phyloP scores from a whole-genome alignment of 495 filamentous ascomycete genomes.

The Annulohypoxylon stygium region DNA sequence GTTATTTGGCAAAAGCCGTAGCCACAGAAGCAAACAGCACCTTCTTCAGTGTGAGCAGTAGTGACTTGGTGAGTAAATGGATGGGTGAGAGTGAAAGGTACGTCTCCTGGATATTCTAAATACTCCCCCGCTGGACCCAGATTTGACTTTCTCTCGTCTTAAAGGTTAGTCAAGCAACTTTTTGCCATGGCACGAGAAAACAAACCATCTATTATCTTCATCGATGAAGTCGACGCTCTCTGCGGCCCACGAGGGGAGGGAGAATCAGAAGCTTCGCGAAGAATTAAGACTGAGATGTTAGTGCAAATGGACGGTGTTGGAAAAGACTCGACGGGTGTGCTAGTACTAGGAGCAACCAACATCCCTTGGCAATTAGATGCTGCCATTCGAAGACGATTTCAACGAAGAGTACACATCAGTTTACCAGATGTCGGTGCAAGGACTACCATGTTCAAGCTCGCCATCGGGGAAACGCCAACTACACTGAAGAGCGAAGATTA shows the following conservation, averaged over 20 bases:
- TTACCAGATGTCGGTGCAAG: conserved; percentile 89
- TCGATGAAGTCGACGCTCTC: conserved; percentile 98
- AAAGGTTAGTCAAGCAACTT: conserved; percentile 93
- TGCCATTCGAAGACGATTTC: conserved; percentile 97
- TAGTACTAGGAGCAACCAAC: conserved; percentile 97
- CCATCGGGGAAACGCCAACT: conserved; percentile 90
- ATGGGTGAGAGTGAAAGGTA: conserved; percentile 99
- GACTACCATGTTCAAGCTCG: conserved; percentile 97
- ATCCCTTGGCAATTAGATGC: conserved; percentile 99
- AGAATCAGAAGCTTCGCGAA: conserved; percentile 94
- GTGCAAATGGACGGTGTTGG: conserved; percentile 99
- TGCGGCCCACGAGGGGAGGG: conserved; percentile 97
- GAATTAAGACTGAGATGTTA: conserved; percentile 98
- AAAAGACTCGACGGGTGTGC: conserved; percentile 89
- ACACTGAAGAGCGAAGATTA: conserved; percentile 84
- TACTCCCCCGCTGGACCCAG: neutral
- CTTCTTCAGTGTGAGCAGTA: conserved; percentile 98
- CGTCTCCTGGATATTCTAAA: conserved; percentile 29
- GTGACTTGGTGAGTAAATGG: conserved; percentile 97
- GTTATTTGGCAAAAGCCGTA: conserved; percentile 95
- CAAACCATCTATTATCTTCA: conserved; percentile 98
- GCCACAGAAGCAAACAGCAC: conserved; percentile 99
- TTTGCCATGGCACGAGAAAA: conserved; percentile 99
- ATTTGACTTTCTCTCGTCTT: conserved; percentile 19
- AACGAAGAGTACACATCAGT: conserved; percentile 93